Conservation (phyloP, 1,139 yeast genomes). For the Pichia sp. region DNA sequence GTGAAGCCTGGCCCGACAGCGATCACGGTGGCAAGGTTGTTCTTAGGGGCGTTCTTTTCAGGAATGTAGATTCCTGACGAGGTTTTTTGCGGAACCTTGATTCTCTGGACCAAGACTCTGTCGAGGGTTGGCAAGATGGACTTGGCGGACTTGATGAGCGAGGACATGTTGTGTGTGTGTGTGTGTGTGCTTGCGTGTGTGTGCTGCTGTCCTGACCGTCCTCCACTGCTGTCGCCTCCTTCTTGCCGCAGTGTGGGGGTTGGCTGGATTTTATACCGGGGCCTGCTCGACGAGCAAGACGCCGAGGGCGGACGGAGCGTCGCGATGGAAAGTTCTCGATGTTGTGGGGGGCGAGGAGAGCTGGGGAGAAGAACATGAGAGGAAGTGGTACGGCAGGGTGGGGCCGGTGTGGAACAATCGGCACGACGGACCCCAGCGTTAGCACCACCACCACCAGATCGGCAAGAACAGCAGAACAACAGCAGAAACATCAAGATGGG, state of each 20-base stretch:
- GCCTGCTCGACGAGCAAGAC: background rate
- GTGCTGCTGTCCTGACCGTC: background rate
- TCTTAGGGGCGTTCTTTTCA: constrained; percentile 92
- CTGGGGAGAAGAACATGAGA: background rate
- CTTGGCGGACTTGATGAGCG: constrained; percentile 78
- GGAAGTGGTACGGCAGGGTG: background rate
- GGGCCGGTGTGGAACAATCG: no score
- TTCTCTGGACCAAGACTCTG: constrained; percentile 81
- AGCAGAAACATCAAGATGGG: constrained; percentile 38
- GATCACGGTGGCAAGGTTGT: constrained; percentile 74
- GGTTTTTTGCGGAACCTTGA: constrained; percentile 88
- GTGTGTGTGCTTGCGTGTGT: background rate
- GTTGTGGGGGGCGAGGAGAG: background rate
- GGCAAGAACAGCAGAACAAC: background rate
- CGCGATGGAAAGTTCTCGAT: background rate
- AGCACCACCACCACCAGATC: no score
- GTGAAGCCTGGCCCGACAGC: constrained; percentile 82
- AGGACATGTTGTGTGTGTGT: constrained; percentile 24
- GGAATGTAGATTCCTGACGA: constrained; percentile 95
- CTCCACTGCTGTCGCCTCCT: no score
- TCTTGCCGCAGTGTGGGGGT: no score
- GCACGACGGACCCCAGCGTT: no score
- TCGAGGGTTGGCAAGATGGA: constrained; percentile 88
- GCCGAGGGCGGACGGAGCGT: background rate
- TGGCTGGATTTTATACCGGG: no score